These are phyloP conservation scores for Fusarium verticillioides DNA, from an alignment of 2,329 filamentous ascomycete species.

Conservation along the genomic window DNA sequence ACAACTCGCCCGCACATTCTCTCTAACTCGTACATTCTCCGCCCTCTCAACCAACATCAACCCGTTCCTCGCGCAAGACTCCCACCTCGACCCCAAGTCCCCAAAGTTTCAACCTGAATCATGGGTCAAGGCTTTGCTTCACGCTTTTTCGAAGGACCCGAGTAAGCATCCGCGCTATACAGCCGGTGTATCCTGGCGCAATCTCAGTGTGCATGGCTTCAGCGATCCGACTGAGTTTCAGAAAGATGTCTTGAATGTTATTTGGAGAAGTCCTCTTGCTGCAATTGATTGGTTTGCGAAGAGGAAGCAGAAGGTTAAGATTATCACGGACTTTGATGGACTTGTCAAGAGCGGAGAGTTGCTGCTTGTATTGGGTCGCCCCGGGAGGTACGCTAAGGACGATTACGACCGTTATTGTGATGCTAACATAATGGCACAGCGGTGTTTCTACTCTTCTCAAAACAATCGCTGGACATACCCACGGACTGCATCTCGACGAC, in stretches of 20 bases:
- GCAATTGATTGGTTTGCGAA: slow-evolving; percentile 62
- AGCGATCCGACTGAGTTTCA: slow-evolving; percentile 75
- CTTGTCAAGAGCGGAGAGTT: slow-evolving; percentile 75
- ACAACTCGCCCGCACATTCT: slow-evolving; percentile 30
- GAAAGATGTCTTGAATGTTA: slow-evolving; percentile 69
- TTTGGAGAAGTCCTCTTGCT: slow-evolving; percentile 56
- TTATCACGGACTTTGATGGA: slow-evolving; percentile 72
- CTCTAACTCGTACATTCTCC: slow-evolving; percentile 23
- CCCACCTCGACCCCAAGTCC: slow-evolving; percentile 57
- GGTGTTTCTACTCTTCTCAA: slow-evolving; percentile 86
- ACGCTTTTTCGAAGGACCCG: slow-evolving; percentile 33
- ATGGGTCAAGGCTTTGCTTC: slow-evolving; percentile 29
- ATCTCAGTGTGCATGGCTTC: slow-evolving; percentile 73
- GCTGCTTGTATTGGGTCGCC: slow-evolving; percentile 75
- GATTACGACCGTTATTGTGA: no score
- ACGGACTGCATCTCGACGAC: slow-evolving; percentile 77
- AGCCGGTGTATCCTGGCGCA: slow-evolving; percentile 68
- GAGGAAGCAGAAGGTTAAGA: slow-evolving; percentile 68
- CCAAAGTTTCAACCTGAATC: slow-evolving; percentile 23
- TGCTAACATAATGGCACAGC: no score
- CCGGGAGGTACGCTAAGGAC: slow-evolving; percentile 23
- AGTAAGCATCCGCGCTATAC: slow-evolving; percentile 26
- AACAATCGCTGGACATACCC: slow-evolving; percentile 81
- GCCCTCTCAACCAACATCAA: slow-evolving; percentile 32
- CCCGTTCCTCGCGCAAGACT: slow-evolving; percentile 50